phyloP scores from a whole-genome alignment of 2,329 filamentous ascomycete species.

The Scedosporium aurantiacum region DNA sequence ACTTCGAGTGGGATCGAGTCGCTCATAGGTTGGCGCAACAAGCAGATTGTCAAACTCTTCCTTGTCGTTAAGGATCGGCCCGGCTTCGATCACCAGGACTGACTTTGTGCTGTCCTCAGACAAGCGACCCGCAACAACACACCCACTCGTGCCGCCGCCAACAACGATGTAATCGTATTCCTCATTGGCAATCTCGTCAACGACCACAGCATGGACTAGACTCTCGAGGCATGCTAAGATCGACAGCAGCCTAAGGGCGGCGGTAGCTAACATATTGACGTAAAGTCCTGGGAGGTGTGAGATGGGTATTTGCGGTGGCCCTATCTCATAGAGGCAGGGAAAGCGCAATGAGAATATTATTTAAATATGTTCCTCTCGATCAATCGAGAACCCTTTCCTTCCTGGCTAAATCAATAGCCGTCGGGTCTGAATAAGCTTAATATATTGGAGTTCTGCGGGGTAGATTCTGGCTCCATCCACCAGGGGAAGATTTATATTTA shows the following conservation, averaged over 20 bases:
- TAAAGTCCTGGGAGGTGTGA: no score
- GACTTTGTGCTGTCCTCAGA: conserved; percentile 10
- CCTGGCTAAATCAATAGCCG: no score
- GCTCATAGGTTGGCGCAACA: conserved; percentile 13
- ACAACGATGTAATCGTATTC: conserved; percentile 15
- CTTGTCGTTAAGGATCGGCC: background rate
- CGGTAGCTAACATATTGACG: no score
- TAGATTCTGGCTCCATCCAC: no score
- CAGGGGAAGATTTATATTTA: no score
- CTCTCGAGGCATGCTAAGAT: background rate
- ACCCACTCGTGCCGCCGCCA: conserved; percentile 11
- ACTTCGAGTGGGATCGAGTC: conserved; percentile 11
- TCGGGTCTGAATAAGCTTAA: no score
- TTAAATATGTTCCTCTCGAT: no score
- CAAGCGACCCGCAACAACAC: conserved; percentile 10
- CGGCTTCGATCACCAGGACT: conserved; percentile 11
- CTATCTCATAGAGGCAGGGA: no score
- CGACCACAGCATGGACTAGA: background rate
- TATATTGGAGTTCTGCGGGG: no score
- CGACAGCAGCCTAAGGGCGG: conserved; percentile 2
- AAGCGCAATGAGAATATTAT: no score
- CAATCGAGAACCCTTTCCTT: no score
- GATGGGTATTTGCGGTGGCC: no score
- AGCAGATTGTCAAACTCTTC: conserved; percentile 17
- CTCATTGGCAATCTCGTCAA: background rate